These are phyloP conservation scores for Trametes elegans DNA, from an alignment of 768 basidiomycete genomes.

Conservation along the genomic window DNA sequence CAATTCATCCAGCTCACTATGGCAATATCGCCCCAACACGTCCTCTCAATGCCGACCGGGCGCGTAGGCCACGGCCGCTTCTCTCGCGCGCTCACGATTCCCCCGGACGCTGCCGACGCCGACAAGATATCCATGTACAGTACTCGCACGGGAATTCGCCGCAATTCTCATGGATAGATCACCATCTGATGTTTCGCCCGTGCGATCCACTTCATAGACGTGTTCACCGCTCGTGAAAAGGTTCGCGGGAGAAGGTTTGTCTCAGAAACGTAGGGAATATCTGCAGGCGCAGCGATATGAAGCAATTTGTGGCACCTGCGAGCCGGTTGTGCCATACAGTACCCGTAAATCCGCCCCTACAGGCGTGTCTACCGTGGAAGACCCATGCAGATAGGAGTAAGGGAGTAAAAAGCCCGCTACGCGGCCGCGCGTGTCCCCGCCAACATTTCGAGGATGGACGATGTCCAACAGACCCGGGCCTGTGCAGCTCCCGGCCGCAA, in stretches of 20 bases:
- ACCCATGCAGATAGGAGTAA: not conserved
- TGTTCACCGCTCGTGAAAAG: not conserved
- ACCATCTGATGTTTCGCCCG: constrained; percentile 1
- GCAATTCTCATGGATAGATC: not conserved
- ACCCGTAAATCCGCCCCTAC: not conserved
- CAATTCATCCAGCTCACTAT: not conserved
- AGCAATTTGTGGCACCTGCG: not conserved
- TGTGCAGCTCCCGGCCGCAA: not conserved
- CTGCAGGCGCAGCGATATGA: not conserved
- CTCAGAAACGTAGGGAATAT: not conserved
- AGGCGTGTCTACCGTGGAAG: not conserved
- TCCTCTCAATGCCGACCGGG: too few species aligned
- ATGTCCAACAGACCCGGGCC: not conserved
- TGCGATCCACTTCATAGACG: not conserved
- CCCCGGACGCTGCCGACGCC: not conserved
- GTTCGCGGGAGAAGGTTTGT: constrained; percentile 20
- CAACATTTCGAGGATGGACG: not conserved
- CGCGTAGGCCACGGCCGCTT: not conserved
- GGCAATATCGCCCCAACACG: too few species aligned
- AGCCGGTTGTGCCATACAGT: not conserved
- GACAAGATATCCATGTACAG: not conserved
- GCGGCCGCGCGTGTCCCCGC: not conserved
- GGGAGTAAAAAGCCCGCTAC: not conserved
- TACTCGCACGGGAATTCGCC: not conserved
- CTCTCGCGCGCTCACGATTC: not conserved